phyloP scores from a whole-genome alignment of 495 filamentous ascomycete genomes.

The Neurospora sublineolata region DNA sequence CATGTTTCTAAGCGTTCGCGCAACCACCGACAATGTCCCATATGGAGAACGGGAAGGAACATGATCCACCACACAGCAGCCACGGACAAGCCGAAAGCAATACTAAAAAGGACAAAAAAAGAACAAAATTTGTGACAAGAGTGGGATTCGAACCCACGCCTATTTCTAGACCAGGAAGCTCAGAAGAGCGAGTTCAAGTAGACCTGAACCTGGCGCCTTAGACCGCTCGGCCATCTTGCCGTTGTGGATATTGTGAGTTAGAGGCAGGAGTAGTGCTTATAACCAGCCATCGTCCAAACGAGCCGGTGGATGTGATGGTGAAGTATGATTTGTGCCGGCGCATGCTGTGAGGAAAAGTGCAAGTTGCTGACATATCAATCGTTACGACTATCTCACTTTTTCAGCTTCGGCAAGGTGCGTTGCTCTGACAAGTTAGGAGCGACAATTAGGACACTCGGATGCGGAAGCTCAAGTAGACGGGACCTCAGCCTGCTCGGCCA shows the following conservation, averaged over 20 bases:
- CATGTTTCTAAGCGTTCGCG: background rate
- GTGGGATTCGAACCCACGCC: slow-evolving; percentile 12
- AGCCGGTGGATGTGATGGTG: background rate
- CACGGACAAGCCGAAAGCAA: background rate
- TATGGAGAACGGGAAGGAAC: background rate
- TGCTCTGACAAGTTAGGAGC: background rate
- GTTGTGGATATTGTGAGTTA: background rate
- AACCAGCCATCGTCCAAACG: background rate
- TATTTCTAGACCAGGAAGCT: background rate
- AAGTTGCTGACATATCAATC: background rate
- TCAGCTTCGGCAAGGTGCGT: background rate
- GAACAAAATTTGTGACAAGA: slow-evolving; percentile 3
- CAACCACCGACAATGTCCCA: background rate
- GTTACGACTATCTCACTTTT: background rate
- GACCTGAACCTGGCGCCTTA: background rate
- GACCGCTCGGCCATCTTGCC: background rate
- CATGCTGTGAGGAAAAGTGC: background rate
- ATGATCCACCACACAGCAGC: background rate
- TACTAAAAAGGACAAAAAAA: background rate
- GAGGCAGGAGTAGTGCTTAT: background rate
- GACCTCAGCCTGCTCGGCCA: too few relatives aligned
- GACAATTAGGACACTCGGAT: too few relatives aligned
- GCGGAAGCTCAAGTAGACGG: too few relatives aligned
- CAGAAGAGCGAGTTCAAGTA: background rate
- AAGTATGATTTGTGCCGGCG: background rate